Conservation (phyloP, 2,329 filamentous ascomycete species). For the Curvularia sp. region DNA sequence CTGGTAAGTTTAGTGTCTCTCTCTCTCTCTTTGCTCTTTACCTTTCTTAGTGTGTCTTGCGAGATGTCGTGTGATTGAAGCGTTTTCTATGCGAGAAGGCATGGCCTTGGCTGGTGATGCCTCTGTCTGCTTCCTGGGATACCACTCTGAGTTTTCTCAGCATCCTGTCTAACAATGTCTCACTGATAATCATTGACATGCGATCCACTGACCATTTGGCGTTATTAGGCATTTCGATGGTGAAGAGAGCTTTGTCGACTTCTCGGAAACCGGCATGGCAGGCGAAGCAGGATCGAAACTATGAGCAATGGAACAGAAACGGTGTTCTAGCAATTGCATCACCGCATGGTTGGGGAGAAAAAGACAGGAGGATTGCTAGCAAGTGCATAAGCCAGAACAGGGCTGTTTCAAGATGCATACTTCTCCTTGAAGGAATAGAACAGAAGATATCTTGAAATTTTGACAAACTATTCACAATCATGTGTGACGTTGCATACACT, state of each 20-base stretch:
- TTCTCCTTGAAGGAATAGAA: background rate
- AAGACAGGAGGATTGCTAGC: background rate
- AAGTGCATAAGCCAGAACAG: background rate
- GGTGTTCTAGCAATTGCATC: background rate
- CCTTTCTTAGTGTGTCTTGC: background rate
- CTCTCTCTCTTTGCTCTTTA: no score
- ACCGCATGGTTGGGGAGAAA: background rate
- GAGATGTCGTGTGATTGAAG: background rate
- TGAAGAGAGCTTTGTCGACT: constrained; percentile 47
- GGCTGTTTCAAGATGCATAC: background rate
- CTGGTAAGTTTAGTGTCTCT: constrained; percentile 66
- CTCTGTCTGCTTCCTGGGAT: background rate
- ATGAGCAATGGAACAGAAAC: constrained; percentile 14
- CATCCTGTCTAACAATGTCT: background rate
- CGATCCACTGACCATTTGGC: constrained; percentile 4
- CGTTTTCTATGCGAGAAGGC: background rate
- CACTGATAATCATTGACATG: background rate
- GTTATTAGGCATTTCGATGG: constrained; percentile 46
- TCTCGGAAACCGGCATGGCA: constrained; percentile 30
- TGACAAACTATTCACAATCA: background rate
- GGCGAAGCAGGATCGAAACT: constrained; percentile 34
- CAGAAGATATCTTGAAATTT: background rate
- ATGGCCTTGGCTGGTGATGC: constrained; percentile 11
- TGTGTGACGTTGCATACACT: background rate
- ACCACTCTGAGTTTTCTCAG: background rate